Evolutionary conservation across 176 grass and related monocot genomes (phyloP).

Genomic region (Aegilops speltoides): DNA sequence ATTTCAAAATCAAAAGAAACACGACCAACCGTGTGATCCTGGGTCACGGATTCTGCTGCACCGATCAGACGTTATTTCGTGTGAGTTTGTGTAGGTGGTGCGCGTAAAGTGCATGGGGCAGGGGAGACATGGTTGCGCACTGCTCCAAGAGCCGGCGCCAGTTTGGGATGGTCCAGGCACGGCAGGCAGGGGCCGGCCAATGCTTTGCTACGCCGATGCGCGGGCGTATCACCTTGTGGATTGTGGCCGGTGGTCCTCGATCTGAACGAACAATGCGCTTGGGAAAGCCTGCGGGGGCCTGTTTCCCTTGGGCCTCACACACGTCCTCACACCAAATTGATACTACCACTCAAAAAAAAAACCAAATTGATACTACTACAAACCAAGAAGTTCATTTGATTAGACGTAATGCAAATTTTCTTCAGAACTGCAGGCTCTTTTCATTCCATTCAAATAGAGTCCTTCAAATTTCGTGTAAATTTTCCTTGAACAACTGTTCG

Average conservation of each 20-base stretch:
- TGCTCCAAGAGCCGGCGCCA: constrained; percentile 28
- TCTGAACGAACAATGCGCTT: background rate
- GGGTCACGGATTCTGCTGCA: background rate
- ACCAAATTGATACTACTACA: too few relatives aligned
- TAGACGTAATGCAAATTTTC: too few relatives aligned
- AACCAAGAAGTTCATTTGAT: too few relatives aligned
- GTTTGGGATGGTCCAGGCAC: constrained; percentile 20
- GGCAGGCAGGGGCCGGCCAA: background rate
- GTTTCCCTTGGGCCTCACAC: background rate
- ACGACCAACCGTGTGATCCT: background rate
- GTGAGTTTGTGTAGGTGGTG: background rate
- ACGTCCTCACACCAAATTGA: background rate
- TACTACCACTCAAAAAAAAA: too few relatives aligned
- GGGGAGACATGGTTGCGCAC: constrained; percentile 20
- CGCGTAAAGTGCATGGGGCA: background rate
- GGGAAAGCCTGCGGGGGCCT: constrained; percentile 20
- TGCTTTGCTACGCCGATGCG: background rate
- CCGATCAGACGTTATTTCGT: background rate
- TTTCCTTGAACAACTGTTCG: too few relatives aligned
- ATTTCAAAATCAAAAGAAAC: background rate
- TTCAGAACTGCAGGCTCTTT: too few relatives aligned
- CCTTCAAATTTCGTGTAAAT: too few relatives aligned
- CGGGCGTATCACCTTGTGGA: background rate
- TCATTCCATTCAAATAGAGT: too few relatives aligned
- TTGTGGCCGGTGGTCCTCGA: background rate